Evolutionary conservation across 192 early-diverging fungal genomes (phyloP), one percentile per base, ranked within the genome.

Genomic region (Coemansia furcata): DNA sequence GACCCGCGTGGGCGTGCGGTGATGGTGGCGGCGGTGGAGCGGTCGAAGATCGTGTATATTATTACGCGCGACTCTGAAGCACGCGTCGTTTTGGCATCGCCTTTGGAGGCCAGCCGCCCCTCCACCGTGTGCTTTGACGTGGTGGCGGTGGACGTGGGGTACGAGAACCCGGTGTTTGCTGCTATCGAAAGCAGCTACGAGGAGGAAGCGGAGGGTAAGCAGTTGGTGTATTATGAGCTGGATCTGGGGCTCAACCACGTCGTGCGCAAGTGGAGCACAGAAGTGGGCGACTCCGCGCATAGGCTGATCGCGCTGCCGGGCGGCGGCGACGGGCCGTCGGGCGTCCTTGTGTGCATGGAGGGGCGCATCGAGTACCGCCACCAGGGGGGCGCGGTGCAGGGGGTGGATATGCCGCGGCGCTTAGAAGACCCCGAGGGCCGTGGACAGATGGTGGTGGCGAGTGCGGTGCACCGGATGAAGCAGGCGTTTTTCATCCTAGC

Each of bases 201-300:
- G 21, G 83, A 85, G 21, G 97, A 94, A 91, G 64, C 89, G 88
- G 11, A 85, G 87, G 71, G 89, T 91, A 93, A 93, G 81, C 92
- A 94, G 88, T 85, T 99, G 68, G 92, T 89, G 33, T 97, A 94
- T 66, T 98, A 98, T 65, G 98, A 99, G 79, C 80, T 99, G 67
- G 98, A 99, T 74, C 87, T 99, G 62, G 98, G 98, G 19, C 85
- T 99, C 29, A 99, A 99, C 78, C 98, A 98, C 76, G 95, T 99
- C 17, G 93, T 97, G 46, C 88, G 98, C 66, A 95, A 93, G 82
- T 98, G 98, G 97, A 93, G 89, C 70, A 86, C 92, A 38, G 76
- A 89, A 5, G 90, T 98, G 23, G 87, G 93, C 67, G 67, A 67
- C 1, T 86, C 86, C 33, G 85, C 93, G 1, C 93, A 96, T 76